Conservation (phyloP, 164 flowering plant species). For the Magnolia sinica region DNA sequence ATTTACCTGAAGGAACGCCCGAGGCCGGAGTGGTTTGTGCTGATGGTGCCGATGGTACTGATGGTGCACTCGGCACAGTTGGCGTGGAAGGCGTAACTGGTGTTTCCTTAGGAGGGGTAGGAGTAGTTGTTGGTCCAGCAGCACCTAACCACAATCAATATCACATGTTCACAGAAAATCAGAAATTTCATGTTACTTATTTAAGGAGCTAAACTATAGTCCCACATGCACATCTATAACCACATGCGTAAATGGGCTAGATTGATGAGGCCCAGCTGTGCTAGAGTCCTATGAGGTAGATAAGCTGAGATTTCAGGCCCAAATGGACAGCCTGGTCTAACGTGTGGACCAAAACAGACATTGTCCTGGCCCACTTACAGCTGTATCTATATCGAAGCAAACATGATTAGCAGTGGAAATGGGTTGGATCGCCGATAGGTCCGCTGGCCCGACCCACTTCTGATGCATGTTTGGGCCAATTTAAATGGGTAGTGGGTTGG, state of each 20-base stretch:
- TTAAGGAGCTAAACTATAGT: neutral
- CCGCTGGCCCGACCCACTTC: neutral
- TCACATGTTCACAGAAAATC: neutral
- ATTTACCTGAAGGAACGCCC: constrained; percentile 2
- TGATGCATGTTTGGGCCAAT: too few species aligned
- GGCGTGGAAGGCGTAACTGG: neutral
- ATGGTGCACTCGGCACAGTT: neutral
- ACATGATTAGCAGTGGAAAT: too few species aligned
- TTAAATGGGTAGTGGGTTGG: too few species aligned
- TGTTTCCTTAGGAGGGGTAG: constrained; percentile 5
- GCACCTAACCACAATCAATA: constrained; percentile 12
- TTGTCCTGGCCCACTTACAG: too few species aligned
- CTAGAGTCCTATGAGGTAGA: neutral
- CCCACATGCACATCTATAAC: neutral
- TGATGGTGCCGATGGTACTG: neutral
- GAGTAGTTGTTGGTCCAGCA: constrained; percentile 18
- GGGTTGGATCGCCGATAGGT: too few species aligned
- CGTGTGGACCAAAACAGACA: too few species aligned
- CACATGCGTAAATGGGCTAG: neutral
- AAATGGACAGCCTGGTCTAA: too few species aligned
- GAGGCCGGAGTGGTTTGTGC: neutral
- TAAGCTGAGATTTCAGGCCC: neutral
- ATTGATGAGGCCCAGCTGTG: neutral
- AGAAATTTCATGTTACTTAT: neutral
- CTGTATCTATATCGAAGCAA: too few species aligned